Evolutionary conservation across 441 rosid species (phyloP).

Genomic region (Raphanus hybrid): DNA sequence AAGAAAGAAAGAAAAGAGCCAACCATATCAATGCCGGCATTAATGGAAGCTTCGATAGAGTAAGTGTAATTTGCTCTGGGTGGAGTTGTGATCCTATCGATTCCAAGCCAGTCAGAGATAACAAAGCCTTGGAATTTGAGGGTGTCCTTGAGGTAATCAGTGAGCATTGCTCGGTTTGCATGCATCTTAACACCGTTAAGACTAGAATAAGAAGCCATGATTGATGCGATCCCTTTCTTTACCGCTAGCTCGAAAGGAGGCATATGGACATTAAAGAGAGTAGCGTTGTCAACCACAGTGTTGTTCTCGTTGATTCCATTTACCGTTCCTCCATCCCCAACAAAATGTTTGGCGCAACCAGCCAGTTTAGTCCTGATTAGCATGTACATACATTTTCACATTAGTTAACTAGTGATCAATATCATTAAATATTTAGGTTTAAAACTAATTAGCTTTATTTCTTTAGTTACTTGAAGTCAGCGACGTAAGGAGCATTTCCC

Average conservation of each 20-base stretch:
- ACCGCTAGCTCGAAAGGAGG: slow-evolving; percentile 60
- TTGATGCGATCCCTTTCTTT: slow-evolving; percentile 62
- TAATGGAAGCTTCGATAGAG: slow-evolving; percentile 56
- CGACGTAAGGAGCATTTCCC: slow-evolving; percentile 53
- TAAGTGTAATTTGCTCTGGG: slow-evolving; percentile 54
- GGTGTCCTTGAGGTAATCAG: slow-evolving; percentile 60
- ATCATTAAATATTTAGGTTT: slow-evolving; percentile 22
- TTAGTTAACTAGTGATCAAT: neutral
- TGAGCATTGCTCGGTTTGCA: slow-evolving; percentile 53
- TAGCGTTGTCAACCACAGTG: slow-evolving; percentile 44
- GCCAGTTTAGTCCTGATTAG: slow-evolving; percentile 57
- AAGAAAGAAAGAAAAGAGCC: slow-evolving; percentile 22
- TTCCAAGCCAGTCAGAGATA: slow-evolving; percentile 57
- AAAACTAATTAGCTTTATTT: neutral
- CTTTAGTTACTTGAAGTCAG: slow-evolving; percentile 30
- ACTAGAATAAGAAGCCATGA: slow-evolving; percentile 75
- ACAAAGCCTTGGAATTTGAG: slow-evolving; percentile 71
- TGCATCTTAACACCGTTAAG: slow-evolving; percentile 74
- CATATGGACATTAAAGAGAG: slow-evolving; percentile 60
- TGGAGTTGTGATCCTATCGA: slow-evolving; percentile 54
- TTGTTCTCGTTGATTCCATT: slow-evolving; percentile 62
- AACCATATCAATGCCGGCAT: slow-evolving; percentile 75
- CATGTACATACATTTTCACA: slow-evolving; percentile 8
- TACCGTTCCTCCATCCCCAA: slow-evolving; percentile 76
- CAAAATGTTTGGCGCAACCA: slow-evolving; percentile 71